phyloP scores from a whole-genome alignment of 306 rosid genomes.

The Gastrolobium villosum region DNA sequence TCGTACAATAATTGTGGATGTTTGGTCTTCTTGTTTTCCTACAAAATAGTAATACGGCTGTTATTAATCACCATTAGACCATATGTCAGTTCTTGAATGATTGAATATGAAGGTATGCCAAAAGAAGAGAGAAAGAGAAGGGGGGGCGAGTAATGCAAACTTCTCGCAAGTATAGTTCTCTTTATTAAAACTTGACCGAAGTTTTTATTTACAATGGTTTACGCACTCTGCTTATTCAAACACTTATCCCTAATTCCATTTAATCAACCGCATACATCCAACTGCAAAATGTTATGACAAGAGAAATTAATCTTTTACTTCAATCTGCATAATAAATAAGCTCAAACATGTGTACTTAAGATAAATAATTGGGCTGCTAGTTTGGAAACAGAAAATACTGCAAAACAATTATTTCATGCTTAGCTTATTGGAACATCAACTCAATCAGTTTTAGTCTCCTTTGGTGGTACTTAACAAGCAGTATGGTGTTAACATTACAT shows the following conservation, averaged over 20 bases:
- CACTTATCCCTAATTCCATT: conserved; percentile 16
- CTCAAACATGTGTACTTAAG: neutral
- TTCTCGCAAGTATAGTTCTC: conserved; percentile 34
- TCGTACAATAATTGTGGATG: conserved; percentile 77
- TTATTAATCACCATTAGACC: conserved; percentile 24
- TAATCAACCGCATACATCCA: conserved; percentile 10
- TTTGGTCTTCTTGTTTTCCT: conserved; percentile 74
- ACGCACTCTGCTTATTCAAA: conserved; percentile 13
- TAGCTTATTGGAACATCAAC: conserved; percentile 6
- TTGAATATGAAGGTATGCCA: neutral
- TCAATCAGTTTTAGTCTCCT: neutral
- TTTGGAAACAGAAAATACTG: neutral
- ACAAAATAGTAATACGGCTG: conserved; percentile 21
- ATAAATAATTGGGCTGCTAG: neutral
- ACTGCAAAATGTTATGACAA: conserved; percentile 1
- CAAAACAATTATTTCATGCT: neutral
- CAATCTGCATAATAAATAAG: neutral
- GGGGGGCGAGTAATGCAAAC: neutral
- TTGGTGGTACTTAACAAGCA: neutral
- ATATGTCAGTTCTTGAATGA: conserved; percentile 16
- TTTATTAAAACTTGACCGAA: conserved; percentile 1
- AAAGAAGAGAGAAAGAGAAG: neutral
- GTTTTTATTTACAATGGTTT: neutral
- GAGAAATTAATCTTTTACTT: neutral
- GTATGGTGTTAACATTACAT: neutral